Conservation (phyloP, 371 early-diverging fungal genomes). For the Rhizomucor miehei region DNA sequence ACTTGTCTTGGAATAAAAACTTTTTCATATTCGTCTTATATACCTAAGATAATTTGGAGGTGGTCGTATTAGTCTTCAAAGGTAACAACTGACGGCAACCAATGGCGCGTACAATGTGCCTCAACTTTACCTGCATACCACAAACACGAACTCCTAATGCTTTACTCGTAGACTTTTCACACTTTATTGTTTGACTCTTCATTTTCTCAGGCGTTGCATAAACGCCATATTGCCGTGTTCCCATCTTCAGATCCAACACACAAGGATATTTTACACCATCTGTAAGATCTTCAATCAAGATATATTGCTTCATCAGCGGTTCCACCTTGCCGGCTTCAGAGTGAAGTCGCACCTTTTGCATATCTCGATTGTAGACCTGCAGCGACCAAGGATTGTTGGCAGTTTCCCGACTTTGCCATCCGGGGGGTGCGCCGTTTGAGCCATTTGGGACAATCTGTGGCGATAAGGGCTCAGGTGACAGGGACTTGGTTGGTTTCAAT, state of each 20-base stretch:
- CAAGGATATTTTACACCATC: constrained; percentile 80
- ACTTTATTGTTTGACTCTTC: constrained; percentile 81
- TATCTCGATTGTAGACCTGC: constrained; percentile 35
- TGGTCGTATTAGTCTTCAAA: too few species aligned
- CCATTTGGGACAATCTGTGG: constrained; percentile 15
- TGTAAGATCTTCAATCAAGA: constrained; percentile 92
- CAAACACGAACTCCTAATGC: constrained; percentile 90
- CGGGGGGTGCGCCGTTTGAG: constrained; percentile 2
- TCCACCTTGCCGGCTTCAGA: constrained; percentile 36
- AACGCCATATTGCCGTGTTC: constrained; percentile 92
- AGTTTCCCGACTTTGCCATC: constrained; percentile 7
- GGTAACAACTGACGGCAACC: too few species aligned
- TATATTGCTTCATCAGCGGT: constrained; percentile 55
- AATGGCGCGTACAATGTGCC: constrained; percentile 5
- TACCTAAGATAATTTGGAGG: constrained; percentile 58
- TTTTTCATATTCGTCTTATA: constrained; percentile 70
- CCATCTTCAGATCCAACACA: constrained; percentile 96
- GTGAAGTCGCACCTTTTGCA: constrained; percentile 25
- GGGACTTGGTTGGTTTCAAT: background rate
- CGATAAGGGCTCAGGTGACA: background rate
- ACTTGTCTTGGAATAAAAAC: constrained; percentile 87
- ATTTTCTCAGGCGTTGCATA: constrained; percentile 78
- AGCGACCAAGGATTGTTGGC: constrained; percentile 35
- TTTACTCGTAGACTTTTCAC: constrained; percentile 83
- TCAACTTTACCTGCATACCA: constrained; percentile 85